Percentiles rank a stretch among this genome's conserved stretches.
These are phyloP conservation scores for Peziza echinospora DNA, from an alignment of 495 filamentous ascomycete species.

Conservation along the genomic window DNA sequence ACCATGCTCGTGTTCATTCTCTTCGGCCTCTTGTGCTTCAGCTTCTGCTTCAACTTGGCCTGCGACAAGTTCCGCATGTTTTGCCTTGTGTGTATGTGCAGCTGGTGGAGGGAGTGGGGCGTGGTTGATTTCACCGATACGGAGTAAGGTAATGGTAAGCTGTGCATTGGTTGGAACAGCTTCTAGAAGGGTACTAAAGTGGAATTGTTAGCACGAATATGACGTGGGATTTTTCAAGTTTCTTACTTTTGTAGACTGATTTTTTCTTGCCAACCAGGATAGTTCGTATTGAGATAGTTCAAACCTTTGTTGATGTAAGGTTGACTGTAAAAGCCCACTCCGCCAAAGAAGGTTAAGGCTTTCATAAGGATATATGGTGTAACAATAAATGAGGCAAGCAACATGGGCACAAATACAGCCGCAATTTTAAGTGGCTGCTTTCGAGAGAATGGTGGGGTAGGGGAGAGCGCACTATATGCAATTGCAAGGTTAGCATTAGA, in stretches of 20 bases:
- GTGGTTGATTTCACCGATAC: constrained; percentile 26
- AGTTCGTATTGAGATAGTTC: constrained; percentile 38
- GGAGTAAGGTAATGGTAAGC: constrained; percentile 62
- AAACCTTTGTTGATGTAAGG: constrained; percentile 41
- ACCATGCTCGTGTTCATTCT: neutral
- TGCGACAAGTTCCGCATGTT: no score
- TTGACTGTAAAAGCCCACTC: constrained; percentile 61
- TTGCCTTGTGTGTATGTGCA: no score
- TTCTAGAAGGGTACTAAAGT: constrained; percentile 46
- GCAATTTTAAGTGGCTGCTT: constrained; percentile 41
- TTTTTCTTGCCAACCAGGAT: constrained; percentile 55
- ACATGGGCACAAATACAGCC: constrained; percentile 32
- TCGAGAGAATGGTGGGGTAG: constrained; percentile 53
- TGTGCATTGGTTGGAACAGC: constrained; percentile 82
- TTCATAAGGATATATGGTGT: constrained; percentile 60
- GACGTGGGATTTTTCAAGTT: neutral
- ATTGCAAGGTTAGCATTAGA: no score
- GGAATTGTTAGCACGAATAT: constrained; percentile 2
- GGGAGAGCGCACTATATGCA: constrained; percentile 41
- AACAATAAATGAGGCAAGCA: constrained; percentile 37
- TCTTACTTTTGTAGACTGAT: constrained; percentile 45
- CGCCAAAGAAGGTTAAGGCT: constrained; percentile 37
- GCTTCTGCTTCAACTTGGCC: no score
- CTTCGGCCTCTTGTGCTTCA: no score
- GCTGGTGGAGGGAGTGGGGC: neutral